phyloP scores from a whole-genome alignment of 176 grass and related monocot genomes.

The Musa itinerans region DNA sequence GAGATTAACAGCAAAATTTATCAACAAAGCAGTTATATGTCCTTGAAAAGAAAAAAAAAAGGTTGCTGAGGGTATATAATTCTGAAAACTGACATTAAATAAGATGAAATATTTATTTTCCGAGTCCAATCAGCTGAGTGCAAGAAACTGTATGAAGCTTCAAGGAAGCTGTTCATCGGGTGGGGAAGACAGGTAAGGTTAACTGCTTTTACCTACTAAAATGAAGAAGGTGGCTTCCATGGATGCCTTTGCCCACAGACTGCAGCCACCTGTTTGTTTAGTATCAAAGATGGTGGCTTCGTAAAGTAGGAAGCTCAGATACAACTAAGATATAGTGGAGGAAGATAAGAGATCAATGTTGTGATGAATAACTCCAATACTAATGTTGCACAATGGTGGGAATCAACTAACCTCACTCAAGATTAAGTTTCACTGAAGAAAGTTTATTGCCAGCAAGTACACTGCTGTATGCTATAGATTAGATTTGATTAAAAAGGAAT shows the following conservation, averaged over 20 bases:
- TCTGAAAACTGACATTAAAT: background rate
- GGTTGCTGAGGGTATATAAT: too few species aligned
- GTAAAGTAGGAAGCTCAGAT: background rate
- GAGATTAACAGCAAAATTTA: too few species aligned
- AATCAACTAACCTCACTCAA: background rate
- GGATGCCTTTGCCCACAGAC: background rate
- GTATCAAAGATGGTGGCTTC: background rate
- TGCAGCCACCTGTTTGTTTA: background rate
- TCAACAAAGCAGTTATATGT: too few species aligned
- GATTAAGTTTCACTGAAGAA: too few species aligned
- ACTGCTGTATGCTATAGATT: too few species aligned
- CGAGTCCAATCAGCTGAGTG: background rate
- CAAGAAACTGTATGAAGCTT: background rate
- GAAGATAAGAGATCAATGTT: background rate
- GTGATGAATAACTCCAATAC: background rate
- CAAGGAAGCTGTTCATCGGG: background rate
- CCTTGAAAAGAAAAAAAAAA: too few species aligned
- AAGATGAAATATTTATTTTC: background rate
- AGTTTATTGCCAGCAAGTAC: too few species aligned
- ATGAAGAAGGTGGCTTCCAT: background rate
- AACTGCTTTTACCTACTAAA: background rate
- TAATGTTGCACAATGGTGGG: background rate
- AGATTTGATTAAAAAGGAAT: too few species aligned
- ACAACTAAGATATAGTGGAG: background rate
- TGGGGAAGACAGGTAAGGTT: background rate